phyloP scores from a whole-genome alignment of 2,329 filamentous ascomycete genomes.

The Paraconiothyrium sp. region DNA sequence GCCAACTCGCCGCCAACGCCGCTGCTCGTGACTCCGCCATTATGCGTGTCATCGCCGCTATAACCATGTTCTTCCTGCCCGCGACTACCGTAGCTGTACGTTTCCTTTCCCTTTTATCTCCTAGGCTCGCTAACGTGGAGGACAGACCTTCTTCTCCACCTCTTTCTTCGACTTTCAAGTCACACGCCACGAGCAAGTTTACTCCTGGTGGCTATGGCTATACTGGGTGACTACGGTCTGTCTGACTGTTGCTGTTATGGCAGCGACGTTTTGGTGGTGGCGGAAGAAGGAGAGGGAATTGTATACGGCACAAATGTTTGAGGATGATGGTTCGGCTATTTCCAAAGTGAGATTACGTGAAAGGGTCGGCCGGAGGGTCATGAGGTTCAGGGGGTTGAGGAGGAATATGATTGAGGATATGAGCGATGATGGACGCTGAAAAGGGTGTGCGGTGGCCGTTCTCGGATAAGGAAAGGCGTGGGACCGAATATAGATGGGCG shows the following conservation, averaged over 20 bases:
- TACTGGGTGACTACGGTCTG: constrained; percentile 29
- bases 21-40: constrained; percentile 29
- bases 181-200: constrained; percentile 16
- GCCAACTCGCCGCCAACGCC: constrained; percentile 25
- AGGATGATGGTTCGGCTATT: no score
- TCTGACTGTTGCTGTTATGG: constrained; percentile 21
- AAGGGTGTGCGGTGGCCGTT: no score
- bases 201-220: constrained; percentile 32
- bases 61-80: constrained; percentile 38
- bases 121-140: neutral
- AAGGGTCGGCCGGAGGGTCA: neutral
- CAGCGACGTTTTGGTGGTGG: constrained; percentile 27
- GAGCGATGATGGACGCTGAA: neutral
- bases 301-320: neutral
- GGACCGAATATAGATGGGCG: no score
- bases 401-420: neutral
- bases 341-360: neutral
- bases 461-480: no score
- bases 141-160: constrained; percentile 34
- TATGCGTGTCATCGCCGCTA: constrained; percentile 34
- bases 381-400: neutral
- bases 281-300: constrained; percentile 27
- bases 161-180: constrained; percentile 31
- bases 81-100: constrained; percentile 36
- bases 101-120: neutral